A percentile compares a stretch with the other conserved stretches of the same genome.
Evolutionary conservation across 768 basidiomycete genomes (phyloP).

Genomic region (Albatrellus ellisii): DNA sequence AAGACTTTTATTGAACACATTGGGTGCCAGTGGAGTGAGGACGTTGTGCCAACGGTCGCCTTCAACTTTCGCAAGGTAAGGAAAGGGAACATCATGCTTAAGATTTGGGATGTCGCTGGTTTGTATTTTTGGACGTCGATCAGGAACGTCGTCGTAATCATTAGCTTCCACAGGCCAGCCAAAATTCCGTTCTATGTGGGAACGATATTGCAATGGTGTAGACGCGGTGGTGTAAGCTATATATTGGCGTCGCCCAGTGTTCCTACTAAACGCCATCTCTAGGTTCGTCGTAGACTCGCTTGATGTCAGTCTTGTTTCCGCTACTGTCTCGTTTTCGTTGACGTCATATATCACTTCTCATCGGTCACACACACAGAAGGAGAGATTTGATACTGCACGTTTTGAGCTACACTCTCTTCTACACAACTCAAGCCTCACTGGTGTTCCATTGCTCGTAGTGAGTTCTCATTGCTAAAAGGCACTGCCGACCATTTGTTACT

Average conservation of each 20-base stretch:
- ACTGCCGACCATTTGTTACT: not conserved
- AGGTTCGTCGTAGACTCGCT: slow-evolving; percentile 91
- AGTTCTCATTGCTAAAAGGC: slow-evolving; percentile 18
- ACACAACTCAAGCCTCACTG: slow-evolving; percentile 44
- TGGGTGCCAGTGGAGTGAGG: slow-evolving; percentile 71
- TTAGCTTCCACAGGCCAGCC: slow-evolving; percentile 74
- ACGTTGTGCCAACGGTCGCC: slow-evolving; percentile 91
- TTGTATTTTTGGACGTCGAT: slow-evolving; percentile 12
- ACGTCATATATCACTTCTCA: not conserved
- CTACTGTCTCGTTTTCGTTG: not conserved
- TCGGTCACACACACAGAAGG: slow-evolving; percentile 34
- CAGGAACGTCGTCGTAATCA: not conserved
- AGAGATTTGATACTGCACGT: slow-evolving; percentile 70
- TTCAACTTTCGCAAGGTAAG: slow-evolving; percentile 84
- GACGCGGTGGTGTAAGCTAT: slow-evolving; percentile 76
- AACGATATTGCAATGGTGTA: slow-evolving; percentile 85
- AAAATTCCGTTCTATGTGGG: slow-evolving; percentile 93
- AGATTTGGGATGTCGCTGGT: slow-evolving; percentile 96
- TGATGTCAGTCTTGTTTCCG: slow-evolving; percentile 42
- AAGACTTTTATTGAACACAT: not conserved
- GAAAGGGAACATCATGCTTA: slow-evolving; percentile 83
- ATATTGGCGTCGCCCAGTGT: not conserved
- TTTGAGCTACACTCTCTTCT: slow-evolving; percentile 80
- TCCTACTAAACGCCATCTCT: slow-evolving; percentile 1
- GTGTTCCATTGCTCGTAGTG: slow-evolving; percentile 77